Conservation (phyloP, 345 rosid species). For the Gossypium australe region DNA sequence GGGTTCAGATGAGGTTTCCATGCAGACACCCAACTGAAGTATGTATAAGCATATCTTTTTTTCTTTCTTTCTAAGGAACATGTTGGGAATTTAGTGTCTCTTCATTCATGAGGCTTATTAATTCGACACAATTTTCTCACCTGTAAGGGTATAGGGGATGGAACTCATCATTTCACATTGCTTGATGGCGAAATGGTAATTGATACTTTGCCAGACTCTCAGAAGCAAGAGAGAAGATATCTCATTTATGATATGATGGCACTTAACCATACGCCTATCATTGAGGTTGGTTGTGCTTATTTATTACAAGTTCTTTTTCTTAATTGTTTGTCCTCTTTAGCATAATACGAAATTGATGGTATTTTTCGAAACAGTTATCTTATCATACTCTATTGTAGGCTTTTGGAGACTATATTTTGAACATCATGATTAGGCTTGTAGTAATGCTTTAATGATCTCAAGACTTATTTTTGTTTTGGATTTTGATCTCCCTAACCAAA, state of each 20-base stretch:
- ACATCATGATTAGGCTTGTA: not conserved
- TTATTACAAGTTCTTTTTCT: not conserved
- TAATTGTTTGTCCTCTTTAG: not conserved
- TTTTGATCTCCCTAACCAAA: not conserved
- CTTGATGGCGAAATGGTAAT: conserved; percentile 99
- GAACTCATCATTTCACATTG: conserved; percentile 76
- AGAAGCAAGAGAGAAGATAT: conserved; percentile 94
- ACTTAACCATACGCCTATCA: conserved; percentile 54
- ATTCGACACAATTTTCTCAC: conserved; percentile 20
- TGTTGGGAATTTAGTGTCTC: conserved; percentile 5
- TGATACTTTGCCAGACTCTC: conserved; percentile 85
- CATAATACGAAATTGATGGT: not conserved
- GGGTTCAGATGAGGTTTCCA: conserved; percentile 99
- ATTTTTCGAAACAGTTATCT: not conserved
- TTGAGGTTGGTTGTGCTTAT: conserved; percentile 57
- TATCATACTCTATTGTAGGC: not conserved
- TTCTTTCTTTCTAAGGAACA: not conserved
- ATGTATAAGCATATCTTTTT: conserved; percentile 27
- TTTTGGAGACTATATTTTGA: not conserved
- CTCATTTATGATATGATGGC: conserved; percentile 96
- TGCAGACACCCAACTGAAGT: conserved; percentile 64
- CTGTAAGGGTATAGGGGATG: conserved; percentile 65
- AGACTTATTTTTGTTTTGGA: not conserved
- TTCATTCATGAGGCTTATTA: not conserved
- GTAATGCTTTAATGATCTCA: not conserved